Evolutionary conservation across 768 basidiomycete species (phyloP), one percentile per base, ranked within the genome.

Genomic region (Tulasnella sp.): DNA sequence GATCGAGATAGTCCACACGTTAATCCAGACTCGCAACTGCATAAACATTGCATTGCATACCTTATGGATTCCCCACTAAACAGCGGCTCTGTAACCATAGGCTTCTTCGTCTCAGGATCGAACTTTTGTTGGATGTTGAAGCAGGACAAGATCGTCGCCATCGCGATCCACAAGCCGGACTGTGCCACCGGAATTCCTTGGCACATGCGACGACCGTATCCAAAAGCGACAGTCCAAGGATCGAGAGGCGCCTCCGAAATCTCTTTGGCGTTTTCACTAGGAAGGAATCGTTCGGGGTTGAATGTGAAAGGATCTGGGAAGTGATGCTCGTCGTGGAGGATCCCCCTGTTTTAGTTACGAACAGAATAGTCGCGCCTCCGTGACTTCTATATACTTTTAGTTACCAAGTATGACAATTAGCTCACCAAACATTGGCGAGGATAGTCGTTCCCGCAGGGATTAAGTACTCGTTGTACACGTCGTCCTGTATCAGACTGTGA

Each of bases 351-450:
- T 23, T 51, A 32, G 13, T 0, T 15, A 23, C 27, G 3, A n/a
- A 51, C 34, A 19, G 34, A 51, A 4, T n/a, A 3, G 19, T 23
- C 24, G 9, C 4, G 19, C 17, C 3, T 51, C 26, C 27, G 29
- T 29, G 24, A 51, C 24, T 5, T 51, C 50, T 27, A 29, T 32
- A 17, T 51, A 3, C n/a, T 17, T 13, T 13, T 27, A 3, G 17
- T 24, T 23, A 26, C 27, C 27, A 7, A 41, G 32, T 2, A 44
- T 9, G n/a, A n/a, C n/a, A n/a, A 15, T 3, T 17, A 30, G 58
- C 61, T 26, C 21, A 62, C 62, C 62, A 53, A 29, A 63, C 61
- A 47, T 63, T 63, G n/a, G 44, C 41, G 29, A 63, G 19, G 30
- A 63, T 30, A 19, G 50, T 61, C 2, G 63, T 45, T 21, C 53